phyloP scores from a whole-genome alignment of 2,329 filamentous ascomycete genomes.

The Penicillium italicum region DNA sequence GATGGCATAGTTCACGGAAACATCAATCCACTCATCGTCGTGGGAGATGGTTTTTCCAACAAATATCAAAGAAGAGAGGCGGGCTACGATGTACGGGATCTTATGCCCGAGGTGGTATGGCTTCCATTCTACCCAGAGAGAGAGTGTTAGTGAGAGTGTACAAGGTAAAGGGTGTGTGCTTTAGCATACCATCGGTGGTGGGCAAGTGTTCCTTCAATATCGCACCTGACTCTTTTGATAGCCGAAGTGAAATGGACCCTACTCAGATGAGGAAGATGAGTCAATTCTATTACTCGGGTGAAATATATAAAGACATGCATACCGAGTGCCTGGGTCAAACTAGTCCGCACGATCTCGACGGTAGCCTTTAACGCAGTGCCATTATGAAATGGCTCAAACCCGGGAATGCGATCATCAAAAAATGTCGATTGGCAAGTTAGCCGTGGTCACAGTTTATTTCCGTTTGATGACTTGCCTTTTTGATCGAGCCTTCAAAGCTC shows the following conservation, averaged over 20 bases:
- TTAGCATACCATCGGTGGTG: constrained; percentile 23
- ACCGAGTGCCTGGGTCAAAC: constrained; percentile 33
- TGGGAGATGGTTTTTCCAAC: constrained; percentile 22
- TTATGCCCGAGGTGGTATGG: constrained; percentile 53
- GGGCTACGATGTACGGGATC: constrained; percentile 51
- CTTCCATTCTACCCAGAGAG: constrained; percentile 48
- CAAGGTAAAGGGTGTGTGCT: neutral
- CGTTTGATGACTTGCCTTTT: constrained; percentile 17
- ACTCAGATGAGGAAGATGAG: neutral
- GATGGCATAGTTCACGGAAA: constrained; percentile 26
- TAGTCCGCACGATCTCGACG: constrained; percentile 28
- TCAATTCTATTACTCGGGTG: neutral
- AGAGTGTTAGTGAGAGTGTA: constrained; percentile 5
- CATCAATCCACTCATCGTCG: constrained; percentile 26
- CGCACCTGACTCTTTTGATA: constrained; percentile 27
- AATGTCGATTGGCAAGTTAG: constrained; percentile 21
- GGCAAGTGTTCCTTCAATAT: constrained; percentile 25
- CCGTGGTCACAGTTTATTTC: neutral
- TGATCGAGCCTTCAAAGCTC: constrained; percentile 24
- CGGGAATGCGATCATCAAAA: constrained; percentile 29
- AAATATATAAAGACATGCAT: neutral
- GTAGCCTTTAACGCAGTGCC: constrained; percentile 11
- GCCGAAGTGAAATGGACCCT: constrained; percentile 27
- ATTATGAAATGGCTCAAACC: constrained; percentile 31
- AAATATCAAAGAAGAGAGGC: constrained; percentile 47